These are phyloP conservation scores for Penicillium sp. DNA, from an alignment of 2,329 filamentous ascomycete species.

Conservation along the genomic window DNA sequence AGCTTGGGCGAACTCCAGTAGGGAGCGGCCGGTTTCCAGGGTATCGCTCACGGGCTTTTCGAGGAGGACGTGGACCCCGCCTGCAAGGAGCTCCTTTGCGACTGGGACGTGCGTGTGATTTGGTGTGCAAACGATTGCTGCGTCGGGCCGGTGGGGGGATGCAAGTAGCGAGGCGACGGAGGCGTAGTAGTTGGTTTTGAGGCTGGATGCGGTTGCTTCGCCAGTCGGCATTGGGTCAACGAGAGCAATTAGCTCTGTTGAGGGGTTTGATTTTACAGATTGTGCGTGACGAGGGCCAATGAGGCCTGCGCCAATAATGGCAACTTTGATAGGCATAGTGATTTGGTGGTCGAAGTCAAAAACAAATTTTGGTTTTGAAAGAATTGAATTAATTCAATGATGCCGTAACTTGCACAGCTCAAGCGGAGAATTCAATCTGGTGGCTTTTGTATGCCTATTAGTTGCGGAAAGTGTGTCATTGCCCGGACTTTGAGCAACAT, in stretches of 20 bases:
- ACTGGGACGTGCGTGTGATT: slow-evolving; percentile 59
- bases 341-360: background rate
- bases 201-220: slow-evolving; percentile 34
- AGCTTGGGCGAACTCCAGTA: slow-evolving; percentile 23
- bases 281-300: slow-evolving; percentile 54
- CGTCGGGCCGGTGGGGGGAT: slow-evolving; percentile 46
- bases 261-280: slow-evolving; percentile 42
- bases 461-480: background rate
- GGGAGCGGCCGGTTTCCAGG: slow-evolving; percentile 23
- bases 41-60: slow-evolving; percentile 57
- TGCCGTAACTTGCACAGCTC: background rate
- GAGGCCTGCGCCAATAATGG: slow-evolving; percentile 50
- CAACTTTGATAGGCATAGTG: slow-evolving; percentile 36
- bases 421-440: background rate
- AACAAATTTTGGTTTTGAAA: background rate
- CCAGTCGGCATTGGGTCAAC: slow-evolving; percentile 49
- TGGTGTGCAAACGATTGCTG: slow-evolving; percentile 60
- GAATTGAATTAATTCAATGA: background rate
- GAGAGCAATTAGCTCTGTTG: slow-evolving; percentile 45
- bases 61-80: slow-evolving; percentile 55
- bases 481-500: background rate
- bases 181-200: slow-evolving; percentile 42
- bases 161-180: slow-evolving; percentile 48
- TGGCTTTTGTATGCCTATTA: background rate
- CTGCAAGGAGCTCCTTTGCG: slow-evolving; percentile 49